phyloP scores from a whole-genome alignment of 257 asterid genomes.

The Gardenia jasminoides region DNA sequence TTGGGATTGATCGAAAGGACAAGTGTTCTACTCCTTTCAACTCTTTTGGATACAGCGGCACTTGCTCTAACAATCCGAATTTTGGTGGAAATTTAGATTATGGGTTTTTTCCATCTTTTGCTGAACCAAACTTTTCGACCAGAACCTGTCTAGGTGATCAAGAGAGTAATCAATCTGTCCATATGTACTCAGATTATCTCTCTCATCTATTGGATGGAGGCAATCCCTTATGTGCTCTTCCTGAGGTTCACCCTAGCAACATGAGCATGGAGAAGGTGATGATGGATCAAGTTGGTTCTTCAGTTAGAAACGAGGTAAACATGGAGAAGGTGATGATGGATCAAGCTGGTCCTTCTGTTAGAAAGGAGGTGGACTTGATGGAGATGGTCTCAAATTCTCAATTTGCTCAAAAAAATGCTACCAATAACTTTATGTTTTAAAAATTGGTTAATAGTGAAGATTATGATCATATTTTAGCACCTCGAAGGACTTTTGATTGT shows the following conservation, averaged over 20 bases:
- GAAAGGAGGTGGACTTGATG: slow-evolving; percentile 28
- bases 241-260: slow-evolving; percentile 5
- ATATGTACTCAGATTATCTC: slow-evolving; percentile 27
- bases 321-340: slow-evolving; percentile 12
- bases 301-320: slow-evolving; percentile 13
- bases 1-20: not conserved
- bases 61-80: not conserved
- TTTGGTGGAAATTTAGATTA: not conserved
- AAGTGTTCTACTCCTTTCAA: not conserved
- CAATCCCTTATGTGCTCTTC: not conserved
- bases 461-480: not conserved
- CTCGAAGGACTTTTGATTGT: not conserved
- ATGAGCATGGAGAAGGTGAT: slow-evolving; percentile 2
- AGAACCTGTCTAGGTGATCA: not conserved
- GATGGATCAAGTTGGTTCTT: slow-evolving; percentile 16
- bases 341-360: slow-evolving; percentile 14
- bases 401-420: slow-evolving; percentile 16
- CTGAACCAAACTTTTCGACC: not conserved
- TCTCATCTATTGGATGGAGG: slow-evolving; percentile 23
- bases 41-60: not conserved
- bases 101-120: not conserved
- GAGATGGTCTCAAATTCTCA: slow-evolving; percentile 31
- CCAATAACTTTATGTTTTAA: slow-evolving; percentile 9
- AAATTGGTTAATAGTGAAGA: not conserved
- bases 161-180: not conserved